phyloP scores from a whole-genome alignment of 495 filamentous ascomycete genomes.

The Xanthoparmelia taractica region DNA sequence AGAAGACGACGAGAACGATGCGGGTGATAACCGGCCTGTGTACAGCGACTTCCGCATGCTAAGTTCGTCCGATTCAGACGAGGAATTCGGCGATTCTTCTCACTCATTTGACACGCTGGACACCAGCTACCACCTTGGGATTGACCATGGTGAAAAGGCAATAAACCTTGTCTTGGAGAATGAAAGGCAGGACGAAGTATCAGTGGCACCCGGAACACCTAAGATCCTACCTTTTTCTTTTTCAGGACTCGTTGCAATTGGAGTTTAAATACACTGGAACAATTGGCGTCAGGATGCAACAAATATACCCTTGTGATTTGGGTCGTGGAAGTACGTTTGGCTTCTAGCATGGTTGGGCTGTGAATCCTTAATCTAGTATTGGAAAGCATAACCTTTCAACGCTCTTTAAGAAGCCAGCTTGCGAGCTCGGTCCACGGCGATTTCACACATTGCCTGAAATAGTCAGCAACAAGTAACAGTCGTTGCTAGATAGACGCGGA shows the following conservation, averaged over 20 bases:
- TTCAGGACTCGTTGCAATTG: neutral
- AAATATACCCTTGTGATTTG: neutral
- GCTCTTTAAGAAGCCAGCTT: constrained; percentile 35
- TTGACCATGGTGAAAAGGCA: constrained; percentile 18
- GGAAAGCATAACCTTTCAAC: neutral
- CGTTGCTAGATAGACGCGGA: constrained; percentile 30
- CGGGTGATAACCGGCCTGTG: constrained; percentile 8
- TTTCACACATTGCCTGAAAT: constrained; percentile 62
- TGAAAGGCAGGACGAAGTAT: constrained; percentile 21
- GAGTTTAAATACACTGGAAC: neutral
- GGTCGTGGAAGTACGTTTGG: neutral
- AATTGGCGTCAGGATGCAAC: neutral
- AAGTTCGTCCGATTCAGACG: constrained; percentile 13
- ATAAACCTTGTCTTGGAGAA: constrained; percentile 21
- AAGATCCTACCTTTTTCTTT: neutral
- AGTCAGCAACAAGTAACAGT: constrained; percentile 10
- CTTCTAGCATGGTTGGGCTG: neutral
- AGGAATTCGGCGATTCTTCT: constrained; percentile 22
- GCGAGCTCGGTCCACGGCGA: constrained; percentile 53
- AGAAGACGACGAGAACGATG: constrained; percentile 2
- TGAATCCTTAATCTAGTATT: neutral
- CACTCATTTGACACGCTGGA: constrained; percentile 22
- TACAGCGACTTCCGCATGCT: constrained; percentile 28
- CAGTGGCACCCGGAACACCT: constrained; percentile 13
- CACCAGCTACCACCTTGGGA: constrained; percentile 11